A percentile compares a stretch with the other conserved stretches of the same genome.
These are phyloP conservation scores for Elsinoe australis DNA, from an alignment of 2,329 filamentous ascomycete genomes.

Conservation along the genomic window DNA sequence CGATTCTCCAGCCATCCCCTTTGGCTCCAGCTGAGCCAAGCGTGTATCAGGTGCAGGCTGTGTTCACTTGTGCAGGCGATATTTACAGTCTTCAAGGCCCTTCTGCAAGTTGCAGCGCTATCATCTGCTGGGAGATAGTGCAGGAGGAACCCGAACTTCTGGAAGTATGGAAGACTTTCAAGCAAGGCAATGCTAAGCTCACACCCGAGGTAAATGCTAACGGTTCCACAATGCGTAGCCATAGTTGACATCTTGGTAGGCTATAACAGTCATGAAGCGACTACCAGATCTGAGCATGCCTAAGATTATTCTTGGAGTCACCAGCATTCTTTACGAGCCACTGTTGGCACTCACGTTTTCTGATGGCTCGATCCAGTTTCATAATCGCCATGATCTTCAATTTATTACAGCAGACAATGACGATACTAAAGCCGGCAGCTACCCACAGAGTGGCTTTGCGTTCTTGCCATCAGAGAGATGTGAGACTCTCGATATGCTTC, in stretches of 20 bases:
- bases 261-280: conserved; percentile 49
- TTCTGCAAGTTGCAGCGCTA: conserved; percentile 52
- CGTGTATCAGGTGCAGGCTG: conserved; percentile 54
- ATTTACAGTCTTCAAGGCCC: conserved; percentile 33
- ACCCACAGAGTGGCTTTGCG: conserved; percentile 70
- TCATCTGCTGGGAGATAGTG: conserved; percentile 74
- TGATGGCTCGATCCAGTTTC: conserved; percentile 73
- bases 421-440: conserved; percentile 56
- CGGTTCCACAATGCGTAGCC: not conserved
- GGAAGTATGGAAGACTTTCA: conserved; percentile 33
- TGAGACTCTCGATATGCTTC: not conserved
- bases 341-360: conserved; percentile 66
- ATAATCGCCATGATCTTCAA: conserved; percentile 66
- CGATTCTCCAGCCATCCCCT: not conserved
- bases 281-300: conserved; percentile 60
- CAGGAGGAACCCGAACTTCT: conserved; percentile 36
- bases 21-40: not conserved
- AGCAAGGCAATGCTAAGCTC: conserved; percentile 19
- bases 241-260: not conserved
- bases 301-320: conserved; percentile 62
- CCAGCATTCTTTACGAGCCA: conserved; percentile 62
- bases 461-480: conserved; percentile 56
- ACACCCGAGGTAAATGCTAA: conserved; percentile 20
- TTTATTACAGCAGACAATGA: conserved; percentile 56
- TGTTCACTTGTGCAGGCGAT: conserved; percentile 57